Percentiles rank a stretch among this genome's conserved stretches.
Conservation (phyloP, 2,329 filamentous ascomycete species). For the Thielaviopsis cerberus region DNA sequence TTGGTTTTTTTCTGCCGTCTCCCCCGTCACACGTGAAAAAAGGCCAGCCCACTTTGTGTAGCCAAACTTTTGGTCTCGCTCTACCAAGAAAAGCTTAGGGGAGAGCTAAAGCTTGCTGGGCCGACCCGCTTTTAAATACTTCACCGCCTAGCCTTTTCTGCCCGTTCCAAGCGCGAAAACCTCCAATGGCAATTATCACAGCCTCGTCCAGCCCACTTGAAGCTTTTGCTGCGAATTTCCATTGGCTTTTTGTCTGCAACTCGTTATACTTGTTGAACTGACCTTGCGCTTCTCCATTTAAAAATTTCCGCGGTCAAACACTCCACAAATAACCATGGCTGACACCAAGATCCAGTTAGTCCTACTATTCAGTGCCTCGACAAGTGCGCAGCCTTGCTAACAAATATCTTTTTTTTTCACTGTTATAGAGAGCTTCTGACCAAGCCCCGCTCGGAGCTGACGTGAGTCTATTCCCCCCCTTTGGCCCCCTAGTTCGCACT, state of each 20-base stretch:
- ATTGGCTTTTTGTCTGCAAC: neutral
- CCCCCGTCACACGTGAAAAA: neutral
- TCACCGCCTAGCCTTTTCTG: conserved; percentile 11
- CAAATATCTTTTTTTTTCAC: conserved; percentile 16
- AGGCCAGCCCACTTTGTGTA: neutral
- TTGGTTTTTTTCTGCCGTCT: conserved; percentile 1
- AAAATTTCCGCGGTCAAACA: conserved; percentile 7
- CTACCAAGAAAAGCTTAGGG: neutral
- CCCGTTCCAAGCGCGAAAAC: conserved; percentile 6
- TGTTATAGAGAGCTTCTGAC: conserved; percentile 58
- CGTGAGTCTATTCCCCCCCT: conserved; percentile 39
- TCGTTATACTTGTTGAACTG: neutral
- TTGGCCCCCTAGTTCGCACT: neutral
- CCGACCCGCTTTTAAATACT: neutral
- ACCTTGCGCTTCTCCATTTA: neutral
- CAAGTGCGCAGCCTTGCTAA: neutral
- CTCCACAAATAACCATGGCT: conserved; percentile 28
- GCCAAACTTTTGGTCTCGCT: neutral
- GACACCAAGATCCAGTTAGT: conserved; percentile 53
- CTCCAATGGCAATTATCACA: conserved; percentile 9
- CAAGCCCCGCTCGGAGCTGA: conserved; percentile 79
- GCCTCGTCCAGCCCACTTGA: conserved; percentile 9
- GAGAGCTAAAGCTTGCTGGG: too few relatives aligned
- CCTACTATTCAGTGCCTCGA: neutral
- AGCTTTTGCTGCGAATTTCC: neutral